Base-by-base conservation (phyloP, 108 stramenopile genomes). In the Cylindrotheca closterium region DNA sequence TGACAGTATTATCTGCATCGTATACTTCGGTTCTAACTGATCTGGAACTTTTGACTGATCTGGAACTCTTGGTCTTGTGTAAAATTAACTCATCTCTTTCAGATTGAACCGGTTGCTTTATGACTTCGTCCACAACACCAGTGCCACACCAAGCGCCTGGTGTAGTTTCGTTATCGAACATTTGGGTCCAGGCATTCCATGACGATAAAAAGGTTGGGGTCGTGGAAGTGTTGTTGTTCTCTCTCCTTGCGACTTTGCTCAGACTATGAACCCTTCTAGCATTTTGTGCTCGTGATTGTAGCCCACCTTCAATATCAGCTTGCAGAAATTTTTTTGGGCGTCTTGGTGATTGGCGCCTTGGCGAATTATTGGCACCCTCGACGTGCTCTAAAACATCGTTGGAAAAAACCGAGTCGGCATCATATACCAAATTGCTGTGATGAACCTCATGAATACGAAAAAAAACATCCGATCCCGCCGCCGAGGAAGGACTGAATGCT, bases 401-500 rank as follows among this genome's bases (percentile, higher is more conserved):
- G 15, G 10, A 42, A 42, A 10, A 15, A 42, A 7, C 15, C 37
- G 7, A 7, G 7, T 42, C 37, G 10, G 10, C 10, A 10, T 42
- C 37, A 42, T 42, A 15, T 10, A 42, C 37, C 37, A 15, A 42
- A 15, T 10, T 10, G 15, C 24, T 52, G n/a, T 8, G 21, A 28
- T 49, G 65, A 23, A 65, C 42, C 30, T 55, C 53, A 21, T 27
- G 27, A n/a, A 65, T 22, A 26, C 65, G 53, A 34, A 31, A 0
- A n/a, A 52, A 52, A 26, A 65, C 22, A 24, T 65, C 65, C 27
- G 53, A 24, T 42, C 23, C 34, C 8, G 22, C 27, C 2, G n/a
- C 37, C 1, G 62, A 49, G 10, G 48, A 15, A 10, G 10, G 37
- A 10, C 37, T 7, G 15, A 15, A 10, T 10, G 37, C 51, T 7